Evolutionary conservation across 352 stramenopile species (phyloP).

Genomic region (Phytophthora pinifolia): DNA sequence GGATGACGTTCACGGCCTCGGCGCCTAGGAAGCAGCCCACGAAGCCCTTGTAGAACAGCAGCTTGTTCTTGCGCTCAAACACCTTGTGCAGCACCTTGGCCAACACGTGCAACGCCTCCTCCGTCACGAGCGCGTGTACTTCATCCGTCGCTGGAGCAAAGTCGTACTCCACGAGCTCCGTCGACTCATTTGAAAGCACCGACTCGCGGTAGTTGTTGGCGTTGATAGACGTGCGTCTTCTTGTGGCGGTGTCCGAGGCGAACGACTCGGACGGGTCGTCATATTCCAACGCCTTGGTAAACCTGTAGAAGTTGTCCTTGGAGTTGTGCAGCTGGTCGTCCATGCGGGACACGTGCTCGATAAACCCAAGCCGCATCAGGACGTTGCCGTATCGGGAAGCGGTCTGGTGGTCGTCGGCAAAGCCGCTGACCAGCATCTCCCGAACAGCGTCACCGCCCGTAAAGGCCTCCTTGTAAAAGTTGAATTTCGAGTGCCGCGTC

Average conservation of each 20-base stretch:
- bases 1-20: conserved; percentile 83
- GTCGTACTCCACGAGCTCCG: conserved; percentile 65
- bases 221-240: conserved; percentile 54
- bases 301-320: conserved; percentile 87
- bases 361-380: conserved; percentile 77
- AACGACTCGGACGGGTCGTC: conserved; percentile 40
- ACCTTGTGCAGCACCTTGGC: conserved; percentile 75
- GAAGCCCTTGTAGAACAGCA: conserved; percentile 88
- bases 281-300: conserved; percentile 70
- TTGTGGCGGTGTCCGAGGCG: conserved; percentile 28
- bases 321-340: conserved; percentile 81
- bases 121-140: conserved; percentile 81
- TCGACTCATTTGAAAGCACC: conserved; percentile 62
- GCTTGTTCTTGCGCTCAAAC: conserved; percentile 88
- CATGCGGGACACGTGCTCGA: conserved; percentile 79
- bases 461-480: conserved; percentile 88
- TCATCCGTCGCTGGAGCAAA: conserved; percentile 75
- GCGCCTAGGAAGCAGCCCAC: conserved; percentile 80
- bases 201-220: conserved; percentile 76
- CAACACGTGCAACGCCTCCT: conserved; percentile 67
- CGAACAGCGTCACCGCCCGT: conserved; percentile 72
- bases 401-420: conserved; percentile 73
- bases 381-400: conserved; percentile 77
- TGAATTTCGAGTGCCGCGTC: conserved; percentile 81
- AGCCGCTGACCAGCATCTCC: conserved; percentile 73